Percentiles rank a stretch among this genome's conserved stretches.
Evolutionary conservation across 2,329 filamentous ascomycete genomes (phyloP).

Genomic region (Emericellopsis atlantica): DNA sequence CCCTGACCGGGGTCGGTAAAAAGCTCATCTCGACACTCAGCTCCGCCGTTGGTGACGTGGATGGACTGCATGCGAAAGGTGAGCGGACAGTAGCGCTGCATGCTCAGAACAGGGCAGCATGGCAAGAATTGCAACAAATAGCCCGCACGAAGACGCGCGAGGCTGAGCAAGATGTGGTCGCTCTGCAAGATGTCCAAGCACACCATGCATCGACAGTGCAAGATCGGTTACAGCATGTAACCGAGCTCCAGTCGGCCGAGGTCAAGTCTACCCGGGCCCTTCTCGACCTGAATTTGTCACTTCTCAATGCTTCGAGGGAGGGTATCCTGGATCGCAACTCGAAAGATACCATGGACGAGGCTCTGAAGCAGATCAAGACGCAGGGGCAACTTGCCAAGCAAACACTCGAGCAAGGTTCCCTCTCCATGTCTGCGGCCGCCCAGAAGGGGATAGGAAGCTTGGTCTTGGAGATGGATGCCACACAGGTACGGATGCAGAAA

Average conservation of each 20-base stretch:
- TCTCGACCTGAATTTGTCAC: conserved; percentile 52
- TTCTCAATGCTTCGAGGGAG: conserved; percentile 57
- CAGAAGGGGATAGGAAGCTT: conserved; percentile 69
- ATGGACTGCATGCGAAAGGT: conserved; percentile 75
- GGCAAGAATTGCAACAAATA: conserved; percentile 63
- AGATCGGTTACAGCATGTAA: conserved; percentile 56
- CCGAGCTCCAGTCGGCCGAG: conserved; percentile 61
- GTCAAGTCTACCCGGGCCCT: conserved; percentile 58
- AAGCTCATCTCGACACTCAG: conserved; percentile 68
- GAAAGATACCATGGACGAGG: conserved; percentile 78
- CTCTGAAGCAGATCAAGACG: conserved; percentile 85
- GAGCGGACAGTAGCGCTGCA: conserved; percentile 77
- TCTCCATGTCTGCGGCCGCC: conserved; percentile 81
- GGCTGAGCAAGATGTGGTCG: conserved; percentile 46
- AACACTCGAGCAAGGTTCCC: conserved; percentile 70
- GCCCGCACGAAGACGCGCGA: conserved; percentile 65
- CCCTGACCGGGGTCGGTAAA: conserved; percentile 60
- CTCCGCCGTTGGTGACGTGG: conserved; percentile 68
- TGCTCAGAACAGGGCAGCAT: conserved; percentile 62
- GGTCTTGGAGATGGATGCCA: conserved; percentile 20
- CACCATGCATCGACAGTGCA: conserved; percentile 60
- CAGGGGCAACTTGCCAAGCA: conserved; percentile 83
- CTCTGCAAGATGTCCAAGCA: conserved; percentile 60
- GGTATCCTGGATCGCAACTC: conserved; percentile 56
- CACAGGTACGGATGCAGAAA: conserved; percentile 65